These are phyloP conservation scores for Fusarium aywerte DNA, from an alignment of 2,329 filamentous ascomycete species.

Conservation along the genomic window DNA sequence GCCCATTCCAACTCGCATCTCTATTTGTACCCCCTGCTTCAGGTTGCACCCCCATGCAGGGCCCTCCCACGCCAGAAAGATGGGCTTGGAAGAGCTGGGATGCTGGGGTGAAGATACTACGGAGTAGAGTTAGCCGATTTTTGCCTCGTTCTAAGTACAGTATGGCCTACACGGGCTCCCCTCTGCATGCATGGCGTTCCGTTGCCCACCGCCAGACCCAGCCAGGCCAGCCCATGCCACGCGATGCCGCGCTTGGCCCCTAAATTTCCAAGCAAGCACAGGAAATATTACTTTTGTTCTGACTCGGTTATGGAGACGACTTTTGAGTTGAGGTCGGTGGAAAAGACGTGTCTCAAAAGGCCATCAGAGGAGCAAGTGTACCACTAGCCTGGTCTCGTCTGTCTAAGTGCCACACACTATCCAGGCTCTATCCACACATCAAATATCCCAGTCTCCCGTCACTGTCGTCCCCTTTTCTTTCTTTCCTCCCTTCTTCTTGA, in stretches of 20 bases:
- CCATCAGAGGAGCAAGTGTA: constrained; percentile 1
- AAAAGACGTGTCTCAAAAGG: constrained; percentile 8
- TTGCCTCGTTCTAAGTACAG: neutral
- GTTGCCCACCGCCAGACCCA: constrained; percentile 37
- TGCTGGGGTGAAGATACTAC: neutral
- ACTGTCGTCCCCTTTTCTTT: constrained; percentile 37
- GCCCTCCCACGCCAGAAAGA: constrained; percentile 8
- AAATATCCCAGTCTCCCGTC: constrained; percentile 38
- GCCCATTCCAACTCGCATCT: constrained; percentile 1
- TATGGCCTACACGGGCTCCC: constrained; percentile 8
- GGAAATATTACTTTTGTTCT: neutral
- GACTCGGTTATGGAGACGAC: constrained; percentile 6
- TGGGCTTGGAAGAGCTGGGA: constrained; percentile 1
- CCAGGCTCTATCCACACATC: constrained; percentile 34
- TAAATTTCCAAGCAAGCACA: constrained; percentile 19
- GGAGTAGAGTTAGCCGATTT: neutral
- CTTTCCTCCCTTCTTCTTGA: constrained; percentile 33
- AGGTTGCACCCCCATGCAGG: neutral
- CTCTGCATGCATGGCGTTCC: constrained; percentile 13
- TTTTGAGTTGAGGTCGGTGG: constrained; percentile 6
- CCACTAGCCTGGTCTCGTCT: constrained; percentile 20
- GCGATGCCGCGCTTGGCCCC: constrained; percentile 41
- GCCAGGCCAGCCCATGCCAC: constrained; percentile 37
- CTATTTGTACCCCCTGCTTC: neutral
- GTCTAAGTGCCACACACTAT: constrained; percentile 36